Evolutionary conservation across 106 monocot species (phyloP).

Genomic region (Dioscorea zingiberensis): DNA sequence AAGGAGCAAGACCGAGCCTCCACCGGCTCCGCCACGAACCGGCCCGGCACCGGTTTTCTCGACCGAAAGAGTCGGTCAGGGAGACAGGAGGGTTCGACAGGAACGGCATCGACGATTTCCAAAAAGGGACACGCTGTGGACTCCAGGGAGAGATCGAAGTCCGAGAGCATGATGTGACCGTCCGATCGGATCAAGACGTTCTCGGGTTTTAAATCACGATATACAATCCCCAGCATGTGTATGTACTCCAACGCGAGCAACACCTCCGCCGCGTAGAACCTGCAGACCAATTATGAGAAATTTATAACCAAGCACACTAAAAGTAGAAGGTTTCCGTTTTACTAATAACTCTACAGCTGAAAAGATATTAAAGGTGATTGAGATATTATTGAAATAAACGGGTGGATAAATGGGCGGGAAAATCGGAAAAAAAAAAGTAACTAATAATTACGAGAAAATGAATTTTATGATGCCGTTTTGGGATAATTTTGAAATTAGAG

Average conservation of each 20-base stretch:
- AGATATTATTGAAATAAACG: too few species aligned
- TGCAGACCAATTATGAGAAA: constrained; percentile 10
- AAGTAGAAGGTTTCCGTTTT: too few species aligned
- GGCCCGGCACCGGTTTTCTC: not conserved
- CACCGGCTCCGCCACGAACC: constrained; percentile 78
- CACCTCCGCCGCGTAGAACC: constrained; percentile 90
- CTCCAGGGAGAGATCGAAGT: constrained; percentile 91
- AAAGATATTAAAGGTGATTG: too few species aligned
- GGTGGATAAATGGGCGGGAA: too few species aligned
- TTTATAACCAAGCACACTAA: too few species aligned
- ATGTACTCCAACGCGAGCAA: constrained; percentile 86
- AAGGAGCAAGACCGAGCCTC: constrained; percentile 62
- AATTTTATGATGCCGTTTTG: too few species aligned
- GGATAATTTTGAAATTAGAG: too few species aligned
- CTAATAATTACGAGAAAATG: not conserved
- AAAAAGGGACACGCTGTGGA: constrained; percentile 41
- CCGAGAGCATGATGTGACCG: constrained; percentile 98
- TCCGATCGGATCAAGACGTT: constrained; percentile 82
- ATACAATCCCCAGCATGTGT: constrained; percentile 86
- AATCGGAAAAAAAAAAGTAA: not conserved
- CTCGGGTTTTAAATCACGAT: constrained; percentile 95
- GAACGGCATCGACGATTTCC: not conserved
- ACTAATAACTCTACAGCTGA: too few species aligned
- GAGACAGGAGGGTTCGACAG: constrained; percentile 17
- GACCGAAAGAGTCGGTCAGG: constrained; percentile 34